Conservation (phyloP, 345 rosid species). For the Syzygium oleosum region DNA sequence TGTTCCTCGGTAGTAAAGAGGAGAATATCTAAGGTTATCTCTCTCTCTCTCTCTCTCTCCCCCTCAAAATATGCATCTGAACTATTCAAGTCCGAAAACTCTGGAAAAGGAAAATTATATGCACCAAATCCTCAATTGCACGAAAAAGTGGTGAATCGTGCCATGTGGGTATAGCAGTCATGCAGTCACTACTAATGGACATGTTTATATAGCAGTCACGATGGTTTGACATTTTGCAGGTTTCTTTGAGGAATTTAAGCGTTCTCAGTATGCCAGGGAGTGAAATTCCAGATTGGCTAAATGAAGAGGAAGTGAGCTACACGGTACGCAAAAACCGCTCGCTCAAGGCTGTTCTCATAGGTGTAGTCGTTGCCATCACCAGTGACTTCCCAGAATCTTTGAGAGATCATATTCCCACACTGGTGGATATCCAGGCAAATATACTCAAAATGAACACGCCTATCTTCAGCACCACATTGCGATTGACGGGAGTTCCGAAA, state of each 20-base stretch:
- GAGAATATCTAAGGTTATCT: slow-evolving; percentile 38
- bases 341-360: slow-evolving; percentile 38
- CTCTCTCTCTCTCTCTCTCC: neutral
- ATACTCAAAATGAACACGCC: slow-evolving; percentile 9
- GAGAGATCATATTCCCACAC: slow-evolving; percentile 22
- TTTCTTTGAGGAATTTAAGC: slow-evolving; percentile 22
- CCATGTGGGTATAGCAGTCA: no score
- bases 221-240: slow-evolving; percentile 16
- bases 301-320: slow-evolving; percentile 18
- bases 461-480: neutral
- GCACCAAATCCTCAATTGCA: neutral
- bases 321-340: slow-evolving; percentile 21
- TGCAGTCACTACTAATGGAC: neutral
- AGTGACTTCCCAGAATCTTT: slow-evolving; percentile 12
- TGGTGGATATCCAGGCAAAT: slow-evolving; percentile 30
- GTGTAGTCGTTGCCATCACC: slow-evolving; percentile 37
- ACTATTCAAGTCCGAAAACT: neutral
- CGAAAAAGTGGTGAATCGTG: no score
- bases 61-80: neutral
- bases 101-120: neutral
- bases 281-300: slow-evolving; percentile 50
- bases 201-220: neutral
- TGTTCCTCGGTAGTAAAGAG: slow-evolving; percentile 22
- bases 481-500: slow-evolving; percentile 40
- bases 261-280: slow-evolving; percentile 55